These are phyloP conservation scores for Corinectria fuckeliana DNA, from an alignment of 2,329 filamentous ascomycete genomes.

Conservation along the genomic window DNA sequence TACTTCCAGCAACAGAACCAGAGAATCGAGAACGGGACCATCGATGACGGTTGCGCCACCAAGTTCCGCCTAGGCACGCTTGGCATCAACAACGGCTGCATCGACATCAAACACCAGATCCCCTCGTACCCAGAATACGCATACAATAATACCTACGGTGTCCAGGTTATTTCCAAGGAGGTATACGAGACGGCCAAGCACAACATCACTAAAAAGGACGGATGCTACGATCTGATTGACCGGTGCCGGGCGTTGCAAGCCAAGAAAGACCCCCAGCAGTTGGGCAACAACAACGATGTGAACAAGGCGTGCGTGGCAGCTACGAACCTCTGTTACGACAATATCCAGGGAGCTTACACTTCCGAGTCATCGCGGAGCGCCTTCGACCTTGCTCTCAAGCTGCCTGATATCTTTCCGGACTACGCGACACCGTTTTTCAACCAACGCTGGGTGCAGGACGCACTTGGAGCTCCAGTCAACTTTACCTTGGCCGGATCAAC, in stretches of 20 bases:
- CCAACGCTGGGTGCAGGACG: conserved; percentile 59
- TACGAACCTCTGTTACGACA: conserved; percentile 32
- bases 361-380: conserved; percentile 30
- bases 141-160: conserved; percentile 69
- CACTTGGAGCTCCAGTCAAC: conserved; percentile 67
- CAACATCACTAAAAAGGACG: conserved; percentile 35
- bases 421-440: conserved; percentile 71
- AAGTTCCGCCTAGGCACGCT: conserved; percentile 61
- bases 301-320: conserved; percentile 60
- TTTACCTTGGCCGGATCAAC: conserved; percentile 55
- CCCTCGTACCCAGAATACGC: conserved; percentile 61
- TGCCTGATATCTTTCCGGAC: conserved; percentile 56
- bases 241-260: conserved; percentile 50
- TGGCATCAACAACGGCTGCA: conserved; percentile 71
- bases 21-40: conserved; percentile 30
- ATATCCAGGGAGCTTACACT: conserved; percentile 17
- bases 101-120: conserved; percentile 66
- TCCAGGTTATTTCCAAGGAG: conserved; percentile 60
- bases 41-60: conserved; percentile 49
- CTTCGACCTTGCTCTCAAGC: conserved; percentile 65
- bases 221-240: conserved; percentile 59
- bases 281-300: conserved; percentile 47
- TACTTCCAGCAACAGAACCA: conserved; percentile 65
- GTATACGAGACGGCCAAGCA: conserved; percentile 24
- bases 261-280: conserved; percentile 46